Percentiles rank a stretch among this genome's conserved stretches.
These are phyloP conservation scores for Thielaviopsis ethacetica DNA, from an alignment of 2,329 filamentous ascomycete genomes.

Conservation along the genomic window DNA sequence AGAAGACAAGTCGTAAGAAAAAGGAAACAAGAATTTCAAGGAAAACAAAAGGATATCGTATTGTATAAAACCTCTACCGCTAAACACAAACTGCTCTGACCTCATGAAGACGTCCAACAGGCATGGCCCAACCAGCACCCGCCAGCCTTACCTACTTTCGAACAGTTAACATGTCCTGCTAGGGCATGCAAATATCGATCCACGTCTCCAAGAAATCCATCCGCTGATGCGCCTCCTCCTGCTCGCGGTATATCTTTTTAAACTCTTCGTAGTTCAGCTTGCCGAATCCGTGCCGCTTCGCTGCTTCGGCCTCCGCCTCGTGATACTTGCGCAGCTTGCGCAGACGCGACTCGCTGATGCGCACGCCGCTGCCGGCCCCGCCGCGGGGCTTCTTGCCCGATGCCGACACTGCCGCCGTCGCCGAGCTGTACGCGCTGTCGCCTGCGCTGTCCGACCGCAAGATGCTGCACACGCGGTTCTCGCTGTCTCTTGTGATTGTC, in stretches of 20 bases:
- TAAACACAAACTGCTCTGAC: neutral
- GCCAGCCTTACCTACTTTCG: neutral
- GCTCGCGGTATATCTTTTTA: constrained; percentile 53
- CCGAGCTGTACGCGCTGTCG: neutral
- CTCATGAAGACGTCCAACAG: neutral
- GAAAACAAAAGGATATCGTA: neutral
- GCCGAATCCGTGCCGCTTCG: constrained; percentile 60
- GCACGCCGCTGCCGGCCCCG: neutral
- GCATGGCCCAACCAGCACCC: neutral
- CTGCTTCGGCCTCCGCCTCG: constrained; percentile 50
- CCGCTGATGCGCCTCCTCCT: constrained; percentile 43
- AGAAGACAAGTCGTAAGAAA: too few species aligned
- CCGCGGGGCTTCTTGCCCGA: neutral
- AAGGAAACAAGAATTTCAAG: neutral
- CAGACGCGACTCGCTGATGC: constrained; percentile 19
- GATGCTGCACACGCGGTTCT: constrained; percentile 9
- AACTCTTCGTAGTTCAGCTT: constrained; percentile 68
- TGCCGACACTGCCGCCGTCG: neutral
- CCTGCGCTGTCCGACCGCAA: constrained; percentile 2
- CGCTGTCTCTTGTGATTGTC: neutral
- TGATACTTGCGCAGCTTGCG: constrained; percentile 40
- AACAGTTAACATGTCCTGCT: constrained; percentile 14
- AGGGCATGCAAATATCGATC: constrained; percentile 68
- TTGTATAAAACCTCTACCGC: neutral
- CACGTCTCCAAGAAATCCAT: constrained; percentile 75